Base-by-base conservation (phyloP, 495 filamentous ascomycete genomes). In the Annulohypoxylon stygium region DNA sequence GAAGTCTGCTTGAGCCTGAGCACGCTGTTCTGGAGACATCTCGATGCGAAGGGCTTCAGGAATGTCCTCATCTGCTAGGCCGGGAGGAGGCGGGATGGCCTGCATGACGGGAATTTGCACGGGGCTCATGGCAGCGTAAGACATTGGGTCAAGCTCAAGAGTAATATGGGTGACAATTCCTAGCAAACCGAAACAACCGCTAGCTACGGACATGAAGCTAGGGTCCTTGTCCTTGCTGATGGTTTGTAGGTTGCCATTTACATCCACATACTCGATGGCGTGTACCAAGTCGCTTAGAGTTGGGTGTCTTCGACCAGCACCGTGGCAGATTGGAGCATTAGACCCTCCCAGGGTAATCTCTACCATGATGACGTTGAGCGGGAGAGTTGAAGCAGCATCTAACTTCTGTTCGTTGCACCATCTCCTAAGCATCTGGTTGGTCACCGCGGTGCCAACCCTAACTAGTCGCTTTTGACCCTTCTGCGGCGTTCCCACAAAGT, bases 151-250 rank as follows among this genome's bases (percentile, higher is more conserved):
- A 4, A 88, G 73, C 75, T 86, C 83, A 33, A 86, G 80, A 9
- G 86, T 87, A 58, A 88, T 77, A 66, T 87, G 86, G 1, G 86
- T 88, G 9, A 88, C 80, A 26, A 88, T 75, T 58, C 86, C 86
- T 16, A 88, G 75, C 2, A 88, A 79, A 6, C 86, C 86, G 59
- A 88, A 87, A 25, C 83, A 81, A 11, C 86, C 86, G 25, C 83
- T 81, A 1, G 85, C 86, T 18, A 84, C 86, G 37, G 77, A 76
- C 48, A 88, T 68, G 48, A 68, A 68, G 57, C 16, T 61, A 16
- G 65, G 76, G 1, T 78, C 78, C 4, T 72, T 55, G 51, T 80
- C 73, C 33, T 87, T 80, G 59, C 81, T 78, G 14, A 88, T 80
- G 10, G 65, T 70, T 23, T 82, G 86, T 39, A 82, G 70, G 12